Evolutionary conservation across 192 early-diverging fungal species (phyloP), one percentile per base, ranked within the genome.

Genomic region (Mortierella alpina): DNA sequence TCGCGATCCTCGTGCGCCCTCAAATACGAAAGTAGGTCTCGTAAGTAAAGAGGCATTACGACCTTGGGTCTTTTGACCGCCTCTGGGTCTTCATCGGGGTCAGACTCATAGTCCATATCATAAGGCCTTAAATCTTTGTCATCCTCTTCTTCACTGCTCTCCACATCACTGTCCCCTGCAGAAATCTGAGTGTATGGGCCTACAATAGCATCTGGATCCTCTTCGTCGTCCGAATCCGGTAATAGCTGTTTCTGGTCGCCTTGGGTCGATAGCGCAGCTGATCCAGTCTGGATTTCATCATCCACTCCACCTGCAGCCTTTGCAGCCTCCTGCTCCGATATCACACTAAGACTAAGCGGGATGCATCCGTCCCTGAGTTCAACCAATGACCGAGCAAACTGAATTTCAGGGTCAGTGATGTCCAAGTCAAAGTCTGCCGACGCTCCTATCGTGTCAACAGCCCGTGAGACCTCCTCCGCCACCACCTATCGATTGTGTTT

Each of bases 81-180:
- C 49, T 59, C 70, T 4, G 52, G 42, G 49, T 72, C 77, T 47
- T 80, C 70, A n/a, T 80, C 77, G 1, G 58, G 59, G 18, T 80
- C 77, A 8, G 77, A 80, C 47, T 79, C 76, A 7, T 72, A 45
- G 44, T 80, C 77, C 70, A 80, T 80, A 11, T 44, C 65, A 49
- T 80, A 80, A 5, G 77, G 77, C 23, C 58, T 61, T 6, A 80
- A 42, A 40, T 80, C 68, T 15, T 78, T 70, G 11, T 78, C 68
- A 13, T 70, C 68, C 4, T 59, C 51, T 4, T 68, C 54, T 47
- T 56, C 50, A 54, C 57, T 67, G 20, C 31, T 31, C 31, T 61
- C 48, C 31, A 61, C 42, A 6, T 63, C 56, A 18, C 65, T 62
- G 2, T 20, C 20, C 7, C 22, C n/a, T 8, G 20, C 57, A 7